phyloP scores from a whole-genome alignment of 139 green algal genomes.

The Coelastrella sp. region DNA sequence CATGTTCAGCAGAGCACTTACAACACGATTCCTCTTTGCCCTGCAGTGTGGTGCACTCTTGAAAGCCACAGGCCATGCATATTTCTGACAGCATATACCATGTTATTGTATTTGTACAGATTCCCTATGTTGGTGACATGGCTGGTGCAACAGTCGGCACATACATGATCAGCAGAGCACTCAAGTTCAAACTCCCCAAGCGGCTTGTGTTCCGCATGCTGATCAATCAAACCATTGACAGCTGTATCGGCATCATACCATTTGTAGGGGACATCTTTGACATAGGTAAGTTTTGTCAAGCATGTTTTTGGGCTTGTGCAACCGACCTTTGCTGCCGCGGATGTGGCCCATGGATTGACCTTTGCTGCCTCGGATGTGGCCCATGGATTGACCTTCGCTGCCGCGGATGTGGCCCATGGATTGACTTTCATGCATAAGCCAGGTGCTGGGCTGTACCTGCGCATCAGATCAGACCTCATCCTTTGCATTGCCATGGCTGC shows the following conservation, averaged over 20 bases:
- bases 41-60: background rate
- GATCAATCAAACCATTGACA: slow-evolving; percentile 50
- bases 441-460: background rate
- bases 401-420: too few relatives aligned
- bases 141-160: slow-evolving; percentile 29
- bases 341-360: too few relatives aligned
- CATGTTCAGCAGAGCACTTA: slow-evolving; percentile 39
- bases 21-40: background rate
- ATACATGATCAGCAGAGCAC: slow-evolving; percentile 43
- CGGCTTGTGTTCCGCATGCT: slow-evolving; percentile 44
- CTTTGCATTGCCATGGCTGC: too few relatives aligned
- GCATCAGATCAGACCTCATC: background rate
- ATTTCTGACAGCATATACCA: background rate
- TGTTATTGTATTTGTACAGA: slow-evolving; percentile 2
- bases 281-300: slow-evolving; percentile 41
- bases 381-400: too few relatives aligned
- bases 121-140: slow-evolving; percentile 22
- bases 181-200: slow-evolving; percentile 46
- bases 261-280: slow-evolving; percentile 69
- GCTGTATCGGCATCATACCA: slow-evolving; percentile 19
- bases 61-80: background rate
- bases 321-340: too few relatives aligned
- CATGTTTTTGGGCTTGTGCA: background rate
- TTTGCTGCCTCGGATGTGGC: too few relatives aligned
- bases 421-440: background rate